Evolutionary conservation across 2,329 filamentous ascomycete species (phyloP).

Genomic region (Colletotrichum scovillei): DNA sequence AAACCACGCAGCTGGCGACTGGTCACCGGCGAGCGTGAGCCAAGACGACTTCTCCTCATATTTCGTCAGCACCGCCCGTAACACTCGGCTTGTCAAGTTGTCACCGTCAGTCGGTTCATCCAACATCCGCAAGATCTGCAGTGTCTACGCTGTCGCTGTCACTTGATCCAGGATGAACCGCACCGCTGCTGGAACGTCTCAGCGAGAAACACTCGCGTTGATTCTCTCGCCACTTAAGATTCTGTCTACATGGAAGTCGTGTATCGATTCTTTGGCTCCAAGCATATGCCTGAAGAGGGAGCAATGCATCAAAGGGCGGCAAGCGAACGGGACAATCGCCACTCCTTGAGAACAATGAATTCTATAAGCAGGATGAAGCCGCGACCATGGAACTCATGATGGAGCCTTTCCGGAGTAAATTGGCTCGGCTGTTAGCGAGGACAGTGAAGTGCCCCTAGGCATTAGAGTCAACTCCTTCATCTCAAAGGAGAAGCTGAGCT

Average conservation of each 20-base stretch:
- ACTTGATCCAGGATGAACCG: background rate
- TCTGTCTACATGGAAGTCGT: background rate
- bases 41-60: slow-evolving; percentile 13
- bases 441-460: background rate
- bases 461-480: background rate
- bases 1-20: background rate
- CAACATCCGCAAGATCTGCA: slow-evolving; percentile 9
- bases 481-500: background rate
- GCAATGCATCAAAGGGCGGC: background rate
- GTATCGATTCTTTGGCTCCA: too few species aligned
- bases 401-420: background rate
- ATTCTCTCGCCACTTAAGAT: background rate
- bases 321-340: background rate
- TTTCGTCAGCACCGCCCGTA: background rate
- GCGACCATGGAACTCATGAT: background rate
- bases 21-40: slow-evolving; percentile 1
- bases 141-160: background rate
- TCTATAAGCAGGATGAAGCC: background rate
- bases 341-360: background rate
- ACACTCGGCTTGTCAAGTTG: background rate
- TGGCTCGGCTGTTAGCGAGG: background rate
- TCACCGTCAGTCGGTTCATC: slow-evolving; percentile 6
- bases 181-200: background rate
- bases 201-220: background rate
- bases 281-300: background rate